Conservation (phyloP, 768 basidiomycete species). For the Myochromella boudieri region DNA sequence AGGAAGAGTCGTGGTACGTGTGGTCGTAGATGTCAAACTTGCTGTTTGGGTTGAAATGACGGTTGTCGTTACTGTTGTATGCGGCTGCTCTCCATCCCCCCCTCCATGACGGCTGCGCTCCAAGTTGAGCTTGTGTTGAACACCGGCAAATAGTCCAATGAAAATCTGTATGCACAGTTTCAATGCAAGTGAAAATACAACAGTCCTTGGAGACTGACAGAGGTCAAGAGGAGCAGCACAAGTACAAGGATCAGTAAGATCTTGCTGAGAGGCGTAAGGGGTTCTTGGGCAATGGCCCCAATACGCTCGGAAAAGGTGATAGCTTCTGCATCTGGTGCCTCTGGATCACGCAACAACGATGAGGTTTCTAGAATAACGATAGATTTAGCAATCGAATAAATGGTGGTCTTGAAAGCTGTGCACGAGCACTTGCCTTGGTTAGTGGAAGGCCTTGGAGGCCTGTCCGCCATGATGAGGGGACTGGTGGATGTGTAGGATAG, state of each 20-base stretch:
- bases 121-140: slow-evolving; percentile 72
- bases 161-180: slow-evolving; percentile 51
- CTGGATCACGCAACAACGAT: slow-evolving; percentile 57
- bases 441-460: slow-evolving; percentile 50
- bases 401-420: too few relatives aligned
- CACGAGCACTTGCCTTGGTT: slow-evolving; percentile 49
- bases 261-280: slow-evolving; percentile 82
- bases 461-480: slow-evolving; percentile 47
- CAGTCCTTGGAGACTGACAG: slow-evolving; percentile 33
- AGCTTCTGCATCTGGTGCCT: slow-evolving; percentile 23
- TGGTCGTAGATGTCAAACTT: slow-evolving; percentile 31
- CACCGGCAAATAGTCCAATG: slow-evolving; percentile 91
- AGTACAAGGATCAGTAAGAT: slow-evolving; percentile 75
- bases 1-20: slow-evolving; percentile 39
- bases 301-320: slow-evolving; percentile 46
- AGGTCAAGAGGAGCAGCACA: slow-evolving; percentile 75
- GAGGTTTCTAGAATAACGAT: slow-evolving; percentile 53
- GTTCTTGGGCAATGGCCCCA: slow-evolving; percentile 64
- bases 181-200: neutral
- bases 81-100: slow-evolving; percentile 23
- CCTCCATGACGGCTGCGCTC: slow-evolving; percentile 38
- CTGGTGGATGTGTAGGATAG: neutral
- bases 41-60: slow-evolving; percentile 28
- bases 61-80: slow-evolving; percentile 30
- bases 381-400: neutral